A percentile compares a stretch with the other conserved stretches of the same genome.
These are phyloP conservation scores for Globisporangium yorkense DNA, from an alignment of 352 stramenopile species.

Conservation along the genomic window DNA sequence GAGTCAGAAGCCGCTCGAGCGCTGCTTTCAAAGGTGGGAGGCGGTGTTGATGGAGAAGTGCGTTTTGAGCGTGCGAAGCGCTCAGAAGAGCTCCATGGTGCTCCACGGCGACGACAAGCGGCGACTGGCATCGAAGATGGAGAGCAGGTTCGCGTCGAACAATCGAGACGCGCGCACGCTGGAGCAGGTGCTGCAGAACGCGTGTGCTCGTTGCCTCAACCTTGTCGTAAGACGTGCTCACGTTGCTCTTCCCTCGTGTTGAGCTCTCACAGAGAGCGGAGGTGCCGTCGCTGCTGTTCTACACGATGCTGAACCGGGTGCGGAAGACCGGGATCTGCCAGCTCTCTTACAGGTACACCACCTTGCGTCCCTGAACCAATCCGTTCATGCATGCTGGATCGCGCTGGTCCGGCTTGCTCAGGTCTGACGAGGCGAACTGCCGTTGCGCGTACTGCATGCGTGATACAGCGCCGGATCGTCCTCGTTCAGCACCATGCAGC, in stretches of 20 bases:
- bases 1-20: constrained; percentile 48
- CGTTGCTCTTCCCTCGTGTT: neutral
- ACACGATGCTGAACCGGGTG: constrained; percentile 63
- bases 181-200: constrained; percentile 34
- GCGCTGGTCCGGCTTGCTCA: neutral
- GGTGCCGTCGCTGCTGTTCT: constrained; percentile 65
- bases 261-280: constrained; percentile 28
- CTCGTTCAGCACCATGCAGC: constrained; percentile 32
- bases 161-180: constrained; percentile 21
- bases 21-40: constrained; percentile 60
- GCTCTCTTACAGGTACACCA: constrained; percentile 40
- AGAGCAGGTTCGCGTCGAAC: constrained; percentile 9
- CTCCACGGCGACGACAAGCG: constrained; percentile 13
- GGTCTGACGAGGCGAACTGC: neutral
- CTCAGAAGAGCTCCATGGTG: constrained; percentile 7
- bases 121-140: constrained; percentile 8
- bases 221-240: neutral
- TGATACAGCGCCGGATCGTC: constrained; percentile 17
- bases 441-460: neutral
- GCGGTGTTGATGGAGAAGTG: constrained; percentile 38
- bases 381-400: no score
- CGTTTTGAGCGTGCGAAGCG: constrained; percentile 32
- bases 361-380: no score
- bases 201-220: neutral
- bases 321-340: constrained; percentile 60